A percentile compares a stretch with the other conserved stretches of the same genome.
These are phyloP conservation scores for Cutaneotrichosporon cavernicola DNA, from an alignment of 1,284 basidiomycete species.

Conservation along the genomic window DNA sequence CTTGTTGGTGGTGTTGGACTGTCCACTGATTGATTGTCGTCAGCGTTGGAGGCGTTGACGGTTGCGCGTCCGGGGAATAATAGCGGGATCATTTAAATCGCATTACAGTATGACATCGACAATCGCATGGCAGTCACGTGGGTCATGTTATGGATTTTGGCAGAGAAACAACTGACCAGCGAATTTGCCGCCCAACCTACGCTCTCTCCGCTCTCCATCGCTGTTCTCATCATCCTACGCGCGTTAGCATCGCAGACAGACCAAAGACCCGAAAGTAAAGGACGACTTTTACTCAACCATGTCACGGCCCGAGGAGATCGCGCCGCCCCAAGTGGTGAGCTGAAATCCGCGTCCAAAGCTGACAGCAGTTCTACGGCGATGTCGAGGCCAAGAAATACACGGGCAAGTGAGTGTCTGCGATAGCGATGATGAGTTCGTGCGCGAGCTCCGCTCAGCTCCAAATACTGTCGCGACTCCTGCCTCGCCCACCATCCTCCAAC, in stretches of 20 bases:
- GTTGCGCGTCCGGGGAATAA: constrained; percentile 13
- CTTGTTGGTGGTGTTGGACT: neutral
- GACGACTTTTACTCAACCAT: constrained; percentile 55
- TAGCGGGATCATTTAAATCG: constrained; percentile 1
- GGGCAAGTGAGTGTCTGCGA: constrained; percentile 65
- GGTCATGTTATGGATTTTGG: constrained; percentile 53
- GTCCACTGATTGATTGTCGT: constrained; percentile 12
- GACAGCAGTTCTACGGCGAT: constrained; percentile 79
- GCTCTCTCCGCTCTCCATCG: too few relatives aligned
- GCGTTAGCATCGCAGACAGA: neutral
- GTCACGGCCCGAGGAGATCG: constrained; percentile 93
- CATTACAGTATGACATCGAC: neutral
- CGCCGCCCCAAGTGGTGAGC: constrained; percentile 83
- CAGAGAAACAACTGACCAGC: neutral
- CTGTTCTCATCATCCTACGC: too few relatives aligned
- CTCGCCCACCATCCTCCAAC: neutral
- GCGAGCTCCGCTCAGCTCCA: neutral
- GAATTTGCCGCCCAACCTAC: neutral
- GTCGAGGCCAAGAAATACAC: constrained; percentile 95
- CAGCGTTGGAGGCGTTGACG: constrained; percentile 5
- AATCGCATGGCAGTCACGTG: neutral
- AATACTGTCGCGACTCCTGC: neutral
- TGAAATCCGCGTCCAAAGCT: neutral
- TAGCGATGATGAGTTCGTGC: too few relatives aligned
- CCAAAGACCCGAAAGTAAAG: neutral